Evolutionary conservation across 257 asterid genomes (phyloP).

Genomic region (Nicotiana obtusifolia): DNA sequence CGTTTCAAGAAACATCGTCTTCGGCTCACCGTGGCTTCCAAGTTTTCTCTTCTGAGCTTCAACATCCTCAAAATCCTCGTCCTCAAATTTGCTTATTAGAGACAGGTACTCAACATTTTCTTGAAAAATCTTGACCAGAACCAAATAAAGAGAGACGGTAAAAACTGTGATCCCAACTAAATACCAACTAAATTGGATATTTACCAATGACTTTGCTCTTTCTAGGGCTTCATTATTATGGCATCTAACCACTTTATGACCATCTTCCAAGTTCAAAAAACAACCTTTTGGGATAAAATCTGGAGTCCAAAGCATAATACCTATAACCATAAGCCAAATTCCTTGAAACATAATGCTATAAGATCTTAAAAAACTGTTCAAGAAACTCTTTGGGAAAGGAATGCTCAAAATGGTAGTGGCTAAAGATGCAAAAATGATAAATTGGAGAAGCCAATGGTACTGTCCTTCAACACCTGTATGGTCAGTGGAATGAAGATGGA

Average conservation of each 20-base stretch:
- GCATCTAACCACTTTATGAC: conserved; percentile 47
- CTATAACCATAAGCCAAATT: conserved; percentile 61
- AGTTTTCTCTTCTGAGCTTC: conserved; percentile 48
- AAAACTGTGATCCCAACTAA: conserved; percentile 33
- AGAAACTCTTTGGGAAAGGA: conserved; percentile 42
- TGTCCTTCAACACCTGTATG: conserved; percentile 78
- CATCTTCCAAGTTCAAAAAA: conserved; percentile 31
- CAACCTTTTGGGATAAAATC: conserved; percentile 42
- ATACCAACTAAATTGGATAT: conserved; percentile 57
- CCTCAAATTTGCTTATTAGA: conserved; percentile 27
- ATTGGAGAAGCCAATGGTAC: conserved; percentile 72
- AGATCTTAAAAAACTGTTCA: conserved; percentile 47
- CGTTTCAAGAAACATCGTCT: conserved; percentile 38
- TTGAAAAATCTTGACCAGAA: conserved; percentile 22
- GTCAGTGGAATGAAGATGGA: conserved; percentile 74
- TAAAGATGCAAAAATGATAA: conserved; percentile 38
- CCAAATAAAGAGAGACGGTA: conserved; percentile 34
- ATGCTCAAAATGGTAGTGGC: conserved; percentile 39
- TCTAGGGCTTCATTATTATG: conserved; percentile 37
- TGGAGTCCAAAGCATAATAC: conserved; percentile 78
- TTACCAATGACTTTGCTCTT: conserved; percentile 70
- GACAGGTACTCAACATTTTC: conserved; percentile 40
- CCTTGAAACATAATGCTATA: conserved; percentile 58
- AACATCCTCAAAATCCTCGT: conserved; percentile 18
- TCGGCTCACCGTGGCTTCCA: conserved; percentile 14